Base-by-base conservation (phyloP, 2,329 filamentous ascomycete species). In the Plenodomus biglobosus region DNA sequence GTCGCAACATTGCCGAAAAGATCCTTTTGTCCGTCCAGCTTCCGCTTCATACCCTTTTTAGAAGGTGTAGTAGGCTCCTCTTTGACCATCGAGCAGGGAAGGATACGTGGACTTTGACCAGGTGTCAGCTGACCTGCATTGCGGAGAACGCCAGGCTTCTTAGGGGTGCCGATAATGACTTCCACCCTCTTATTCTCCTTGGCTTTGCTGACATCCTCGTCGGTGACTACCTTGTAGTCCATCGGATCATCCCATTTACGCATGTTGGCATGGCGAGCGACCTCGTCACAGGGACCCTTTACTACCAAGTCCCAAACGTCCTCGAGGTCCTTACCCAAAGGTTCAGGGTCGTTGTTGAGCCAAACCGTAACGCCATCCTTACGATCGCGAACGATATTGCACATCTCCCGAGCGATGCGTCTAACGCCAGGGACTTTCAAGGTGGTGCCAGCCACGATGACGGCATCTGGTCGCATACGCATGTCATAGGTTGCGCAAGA, bases 391-490 rank as follows among this genome's bases (percentile, higher is more conserved):
- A 95, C 89, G 24, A 90, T 86, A 41, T 86, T 85, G 70, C 91
- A 96, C 81, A 97, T 84, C 71, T 96, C 92, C 69, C 88, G 88
- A 49, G 92, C 91, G 48, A 99, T 87, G 44, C 92, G 83, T 52
- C 89, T 85, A 37, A 96, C 91, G 8, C 94, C 94, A 1, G 92
- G 92, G 41, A 99, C 92, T 69, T 97, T 97, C 61, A 99, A 77
- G 49, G 90, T 96, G 2, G 94, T 99, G 43, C 94, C 94, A 8
- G 96, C 94, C 21, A 99, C 94, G 58, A 99, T 85, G 20, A 99
- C 82, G 16, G 92, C 92, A 70, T 97, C 94, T 0, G 94, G 92
- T 32, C 91, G 82, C 36, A 86, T 83, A 52, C 90, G 87, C 49
- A 97, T 77, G 69, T 99, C 94, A 3, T 92, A 86, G 56, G 85